Evolutionary conservation across 805 yeast species (phyloP), one percentile per base, ranked within the genome.

Genomic region (Pichia insulana): DNA sequence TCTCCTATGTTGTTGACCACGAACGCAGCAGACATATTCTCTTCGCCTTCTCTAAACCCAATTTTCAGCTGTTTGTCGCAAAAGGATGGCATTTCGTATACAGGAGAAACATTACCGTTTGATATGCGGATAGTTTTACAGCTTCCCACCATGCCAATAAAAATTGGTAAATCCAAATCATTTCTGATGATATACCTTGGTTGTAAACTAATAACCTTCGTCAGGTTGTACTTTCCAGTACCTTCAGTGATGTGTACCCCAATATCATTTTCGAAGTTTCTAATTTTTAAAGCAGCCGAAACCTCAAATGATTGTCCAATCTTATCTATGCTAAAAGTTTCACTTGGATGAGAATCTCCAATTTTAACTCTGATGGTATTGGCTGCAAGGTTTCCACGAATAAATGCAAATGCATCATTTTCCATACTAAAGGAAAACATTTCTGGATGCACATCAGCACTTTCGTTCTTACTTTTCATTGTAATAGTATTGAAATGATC

Each of bases 21-120:
- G 57, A 94, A 87, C 1, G 97, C 94, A 0, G 96, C 79, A 0
- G 97, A 84, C 95, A 95, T 87, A 26, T 72, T 68, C 2, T 80
- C 65, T 8, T 71, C 68, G 6, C 72, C 63, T 5, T 79, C 81
- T 7, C 74, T 58, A 45, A 80, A 77, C 40, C 81, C 74, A 17
- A 84, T 50, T 50, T 73, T 61, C 27, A 88, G 54, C 51, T 82
- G 84, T 52, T 83, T 85, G 36, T 70, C 67, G 1, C 70, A 67
- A 3, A 68, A 60, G 17, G 77, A 65, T 18, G 80, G 73, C 62
- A 88, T 64, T 20, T 74, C 78, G 56, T 82, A 83, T 16, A 86
- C 58, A 0, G 95, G 88, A 1, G 65, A 45, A 4, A 75, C 57
- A 16, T 65, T 67, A 1, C 69, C 68, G 0, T 81, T 62, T 1